Evolutionary conservation across 2,329 filamentous ascomycete species (phyloP), one percentile per base, ranked within the genome.

Genomic region (Fusarium foetens): DNA sequence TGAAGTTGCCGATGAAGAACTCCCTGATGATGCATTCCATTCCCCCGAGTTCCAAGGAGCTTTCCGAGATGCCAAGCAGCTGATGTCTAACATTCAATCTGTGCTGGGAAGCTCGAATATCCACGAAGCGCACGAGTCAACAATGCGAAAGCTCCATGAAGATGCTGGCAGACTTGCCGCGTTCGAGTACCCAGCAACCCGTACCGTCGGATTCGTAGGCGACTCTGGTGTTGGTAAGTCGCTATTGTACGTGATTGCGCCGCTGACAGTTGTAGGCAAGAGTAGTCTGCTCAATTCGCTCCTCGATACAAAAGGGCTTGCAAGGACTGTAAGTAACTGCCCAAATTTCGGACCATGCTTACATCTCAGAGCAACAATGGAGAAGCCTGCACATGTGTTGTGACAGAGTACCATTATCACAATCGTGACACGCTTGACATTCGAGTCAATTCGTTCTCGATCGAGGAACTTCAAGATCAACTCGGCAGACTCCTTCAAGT

Each of bases 201-300:
- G 84, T 21, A 84, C 75, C 7, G 83, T 87, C 1, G 85, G 84
- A 1, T 82, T 87, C 42, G 83, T 87, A 1, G 85, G 85, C 0
- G 85, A 86, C 66, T 85, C 85, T 17, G 85, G 85, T 7, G 83
- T 82, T 38, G 83, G 83, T 84, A 71, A 71, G 80, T 64, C 21
- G 16, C 25, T 3, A 6, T 7, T 19, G 0, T 2, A n/a, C 11
- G 33, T 11, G 7, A 17, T 17, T n/a, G 17, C 19, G 9, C 9
- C 31, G 11, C 57, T 67, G 39, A 62, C 13, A 21, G 2, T 8
- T 0, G 5, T 35, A 82, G 85, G 85, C 0, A 86, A 87, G 76
- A 86, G 84, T 63, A 87, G 85, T 63, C 73, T 87, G 6, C 77
- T 87, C 21, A 87, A 87, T 70, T 86, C 84, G 1, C 77, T 87